A percentile compares a stretch with the other conserved stretches of the same genome.
phyloP scores from a whole-genome alignment of 2,329 filamentous ascomycete genomes.

The Fusarium sp. region DNA sequence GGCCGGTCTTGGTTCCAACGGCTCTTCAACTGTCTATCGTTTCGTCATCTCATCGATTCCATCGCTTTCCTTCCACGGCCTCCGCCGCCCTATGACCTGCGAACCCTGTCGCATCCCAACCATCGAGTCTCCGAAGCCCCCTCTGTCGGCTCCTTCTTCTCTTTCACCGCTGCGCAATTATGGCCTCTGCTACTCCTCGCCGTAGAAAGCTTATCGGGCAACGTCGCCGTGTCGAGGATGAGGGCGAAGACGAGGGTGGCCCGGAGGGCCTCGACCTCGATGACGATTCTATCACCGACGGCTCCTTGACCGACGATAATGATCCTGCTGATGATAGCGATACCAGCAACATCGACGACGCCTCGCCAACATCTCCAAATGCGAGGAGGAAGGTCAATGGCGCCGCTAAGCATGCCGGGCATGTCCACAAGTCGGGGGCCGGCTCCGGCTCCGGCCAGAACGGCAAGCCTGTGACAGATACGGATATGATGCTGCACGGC shows the following conservation, averaged over 20 bases:
- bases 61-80: conserved; percentile 33
- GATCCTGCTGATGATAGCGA: conserved; percentile 72
- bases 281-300: conserved; percentile 76
- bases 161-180: conserved; percentile 49
- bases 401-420: conserved; percentile 52
- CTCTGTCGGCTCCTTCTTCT: conserved; percentile 50
- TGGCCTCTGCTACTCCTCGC: conserved; percentile 60
- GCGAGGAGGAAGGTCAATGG: conserved; percentile 60
- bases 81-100: conserved; percentile 50
- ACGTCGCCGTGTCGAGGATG: conserved; percentile 77
- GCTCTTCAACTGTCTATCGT: conserved; percentile 38
- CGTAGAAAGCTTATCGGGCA: conserved; percentile 76
- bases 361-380: conserved; percentile 64
- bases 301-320: conserved; percentile 74
- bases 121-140: conserved; percentile 50
- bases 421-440: conserved; percentile 54
- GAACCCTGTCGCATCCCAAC: conserved; percentile 45
- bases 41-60: conserved; percentile 31
- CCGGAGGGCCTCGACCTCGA: conserved; percentile 69
- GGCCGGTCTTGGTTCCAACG: conserved; percentile 45
- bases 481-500: conserved; percentile 71
- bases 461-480: conserved; percentile 61
- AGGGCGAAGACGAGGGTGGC: conserved; percentile 76
- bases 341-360: conserved; percentile 72
- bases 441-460: conserved; percentile 54